Percentiles rank a stretch among this genome's conserved stretches.
Evolutionary conservation across 352 stramenopile genomes (phyloP).

Genomic region (Pythium apleroticum): DNA sequence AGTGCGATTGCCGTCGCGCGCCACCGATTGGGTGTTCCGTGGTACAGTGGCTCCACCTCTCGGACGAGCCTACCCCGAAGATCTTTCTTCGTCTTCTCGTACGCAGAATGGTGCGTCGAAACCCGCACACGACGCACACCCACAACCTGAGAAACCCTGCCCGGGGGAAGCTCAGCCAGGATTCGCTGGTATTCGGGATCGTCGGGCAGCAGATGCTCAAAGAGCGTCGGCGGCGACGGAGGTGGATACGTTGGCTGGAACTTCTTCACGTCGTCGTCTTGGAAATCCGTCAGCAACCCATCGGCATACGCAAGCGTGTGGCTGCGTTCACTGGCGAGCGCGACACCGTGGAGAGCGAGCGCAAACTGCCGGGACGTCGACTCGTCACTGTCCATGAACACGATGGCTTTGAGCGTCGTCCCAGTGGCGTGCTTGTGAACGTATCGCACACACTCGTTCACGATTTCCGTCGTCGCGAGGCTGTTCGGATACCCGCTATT

Average conservation of each 20-base stretch:
- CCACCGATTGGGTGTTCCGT: conserved; percentile 28
- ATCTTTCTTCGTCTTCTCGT: not conserved
- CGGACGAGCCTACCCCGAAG: not conserved
- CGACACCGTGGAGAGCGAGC: conserved; percentile 9
- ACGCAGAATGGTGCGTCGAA: conserved; percentile 1
- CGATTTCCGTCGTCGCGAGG: conserved; percentile 29
- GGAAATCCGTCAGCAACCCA: not conserved
- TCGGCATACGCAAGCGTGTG: not conserved
- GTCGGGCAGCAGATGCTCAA: not conserved
- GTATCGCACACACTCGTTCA: conserved; percentile 24
- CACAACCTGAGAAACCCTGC: not conserved
- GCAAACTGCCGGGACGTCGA: conserved; percentile 35
- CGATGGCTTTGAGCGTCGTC: conserved; percentile 28
- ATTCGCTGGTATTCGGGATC: conserved; percentile 12
- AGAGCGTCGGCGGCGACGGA: conserved; percentile 11
- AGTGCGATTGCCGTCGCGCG: conserved; percentile 21
- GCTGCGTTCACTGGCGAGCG: not conserved
- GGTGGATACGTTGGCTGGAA: conserved; percentile 9
- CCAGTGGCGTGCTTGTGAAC: conserved; percentile 3
- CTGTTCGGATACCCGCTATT: not conserved
- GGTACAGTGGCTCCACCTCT: conserved; percentile 20
- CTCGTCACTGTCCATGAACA: conserved; percentile 46
- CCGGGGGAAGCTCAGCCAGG: not conserved
- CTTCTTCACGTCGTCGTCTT: too few relatives aligned
- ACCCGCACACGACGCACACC: conserved; percentile 11